A percentile compares a stretch with the other conserved stretches of the same genome.
Conservation (phyloP, 768 basidiomycete genomes). For the Naganishia onofrii region DNA sequence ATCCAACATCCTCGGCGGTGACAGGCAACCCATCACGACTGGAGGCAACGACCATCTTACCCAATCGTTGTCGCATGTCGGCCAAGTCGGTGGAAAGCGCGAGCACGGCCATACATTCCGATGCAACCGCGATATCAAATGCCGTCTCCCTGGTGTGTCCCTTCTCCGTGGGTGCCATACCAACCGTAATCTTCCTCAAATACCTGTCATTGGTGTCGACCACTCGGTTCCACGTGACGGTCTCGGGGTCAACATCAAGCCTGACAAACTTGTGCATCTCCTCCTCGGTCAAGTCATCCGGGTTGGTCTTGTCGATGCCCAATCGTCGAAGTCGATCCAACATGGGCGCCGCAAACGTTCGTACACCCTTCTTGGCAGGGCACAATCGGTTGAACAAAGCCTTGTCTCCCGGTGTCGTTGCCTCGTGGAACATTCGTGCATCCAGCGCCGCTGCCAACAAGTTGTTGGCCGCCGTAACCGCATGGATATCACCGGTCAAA, state of each 20-base stretch:
- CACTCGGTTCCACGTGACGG: slow-evolving; percentile 96
- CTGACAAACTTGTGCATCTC: slow-evolving; percentile 87
- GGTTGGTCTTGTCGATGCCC: slow-evolving; percentile 89
- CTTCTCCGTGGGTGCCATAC: slow-evolving; percentile 84
- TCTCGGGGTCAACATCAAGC: slow-evolving; percentile 81
- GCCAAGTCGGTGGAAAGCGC: slow-evolving; percentile 80
- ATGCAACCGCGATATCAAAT: slow-evolving; percentile 95
- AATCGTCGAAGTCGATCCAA: slow-evolving; percentile 90
- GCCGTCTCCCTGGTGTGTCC: slow-evolving; percentile 84
- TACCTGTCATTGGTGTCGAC: slow-evolving; percentile 95
- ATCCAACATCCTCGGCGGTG: slow-evolving; percentile 94
- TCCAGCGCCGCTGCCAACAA: slow-evolving; percentile 92
- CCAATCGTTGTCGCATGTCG: slow-evolving; percentile 87
- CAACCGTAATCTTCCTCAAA: slow-evolving; percentile 87
- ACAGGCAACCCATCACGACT: slow-evolving; percentile 85
- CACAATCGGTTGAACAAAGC: slow-evolving; percentile 88
- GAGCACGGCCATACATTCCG: slow-evolving; percentile 96
- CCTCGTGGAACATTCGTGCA: slow-evolving; percentile 96
- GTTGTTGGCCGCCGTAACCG: slow-evolving; percentile 96
- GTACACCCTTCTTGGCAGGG: slow-evolving; percentile 86
- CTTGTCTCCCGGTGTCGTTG: slow-evolving; percentile 92
- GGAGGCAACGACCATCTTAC: slow-evolving; percentile 94
- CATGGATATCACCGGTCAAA: slow-evolving; percentile 82
- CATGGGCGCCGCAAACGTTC: slow-evolving; percentile 94
- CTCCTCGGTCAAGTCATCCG: slow-evolving; percentile 85